phyloP scores from a whole-genome alignment of 73 alveolate genomes.

The Stentor coeruleus region DNA sequence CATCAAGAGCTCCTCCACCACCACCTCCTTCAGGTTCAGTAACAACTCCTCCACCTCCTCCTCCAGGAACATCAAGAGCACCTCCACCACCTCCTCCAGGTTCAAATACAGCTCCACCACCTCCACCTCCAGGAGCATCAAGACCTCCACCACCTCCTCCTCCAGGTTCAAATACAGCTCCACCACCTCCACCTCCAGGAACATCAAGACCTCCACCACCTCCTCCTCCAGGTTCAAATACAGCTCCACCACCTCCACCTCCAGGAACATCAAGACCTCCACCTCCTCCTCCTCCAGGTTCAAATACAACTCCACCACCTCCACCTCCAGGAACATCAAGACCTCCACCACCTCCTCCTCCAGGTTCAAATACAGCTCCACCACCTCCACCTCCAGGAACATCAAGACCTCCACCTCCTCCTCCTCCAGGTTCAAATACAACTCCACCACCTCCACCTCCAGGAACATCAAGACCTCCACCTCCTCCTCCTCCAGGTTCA shows the following conservation, averaged over 20 bases:
- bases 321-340: constrained; percentile 26
- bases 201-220: constrained; percentile 37
- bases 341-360: constrained; percentile 56
- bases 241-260: constrained; percentile 30
- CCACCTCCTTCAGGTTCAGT: constrained; percentile 20
- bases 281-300: constrained; percentile 37
- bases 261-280: not conserved
- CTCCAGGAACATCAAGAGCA: constrained; percentile 30
- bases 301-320: constrained; percentile 30
- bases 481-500: constrained; percentile 21
- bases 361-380: constrained; percentile 39
- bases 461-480: constrained; percentile 43
- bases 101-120: constrained; percentile 33
- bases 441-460: constrained; percentile 38
- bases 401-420: constrained; percentile 31
- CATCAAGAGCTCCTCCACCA: constrained; percentile 34
- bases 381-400: constrained; percentile 41
- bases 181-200: constrained; percentile 37
- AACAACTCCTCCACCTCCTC: constrained; percentile 42
- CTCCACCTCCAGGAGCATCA: constrained; percentile 13
- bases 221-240: constrained; percentile 10
- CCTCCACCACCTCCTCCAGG: constrained; percentile 57
- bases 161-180: constrained; percentile 5
- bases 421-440: constrained; percentile 26
- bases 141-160: constrained; percentile 30